Evolutionary conservation across 371 early-diverging fungal genomes (phyloP).

Genomic region (Chytridium lagenaria): DNA sequence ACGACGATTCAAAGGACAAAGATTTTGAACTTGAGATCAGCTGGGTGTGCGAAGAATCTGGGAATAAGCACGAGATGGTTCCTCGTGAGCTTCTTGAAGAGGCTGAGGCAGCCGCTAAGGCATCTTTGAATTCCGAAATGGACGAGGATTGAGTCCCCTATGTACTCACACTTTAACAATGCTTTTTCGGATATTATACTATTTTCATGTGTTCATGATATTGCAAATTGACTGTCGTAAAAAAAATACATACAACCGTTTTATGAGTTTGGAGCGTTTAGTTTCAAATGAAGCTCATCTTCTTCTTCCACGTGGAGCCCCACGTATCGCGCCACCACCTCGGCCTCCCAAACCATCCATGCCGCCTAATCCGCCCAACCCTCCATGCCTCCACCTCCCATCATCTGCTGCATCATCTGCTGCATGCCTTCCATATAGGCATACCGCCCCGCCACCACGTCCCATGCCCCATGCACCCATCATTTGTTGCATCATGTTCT

Average conservation of each 20-base stretch:
- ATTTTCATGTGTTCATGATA: no score
- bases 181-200: no score
- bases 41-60: slow-evolving; percentile 92
- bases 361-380: slow-evolving; percentile 57
- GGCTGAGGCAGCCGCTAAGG: slow-evolving; percentile 83
- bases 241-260: slow-evolving; percentile 24
- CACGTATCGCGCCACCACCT: background rate
- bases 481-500: slow-evolving; percentile 50
- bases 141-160: slow-evolving; percentile 45
- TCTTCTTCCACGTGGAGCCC: background rate
- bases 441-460: slow-evolving; percentile 29
- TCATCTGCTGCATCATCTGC: slow-evolving; percentile 81
- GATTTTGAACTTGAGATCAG: slow-evolving; percentile 96
- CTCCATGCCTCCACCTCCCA: slow-evolving; percentile 60
- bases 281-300: background rate
- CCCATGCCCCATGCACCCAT: slow-evolving; percentile 31
- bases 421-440: slow-evolving; percentile 49
- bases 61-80: slow-evolving; percentile 79
- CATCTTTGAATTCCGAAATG: slow-evolving; percentile 53
- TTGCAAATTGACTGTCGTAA: no score
- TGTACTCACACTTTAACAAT: no score
- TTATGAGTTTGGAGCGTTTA: no score
- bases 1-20: slow-evolving; percentile 97
- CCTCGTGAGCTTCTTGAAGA: slow-evolving; percentile 87
- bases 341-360: slow-evolving; percentile 29